These are phyloP conservation scores for Quercus parvula DNA, from an alignment of 306 rosid species.

Conservation along the genomic window DNA sequence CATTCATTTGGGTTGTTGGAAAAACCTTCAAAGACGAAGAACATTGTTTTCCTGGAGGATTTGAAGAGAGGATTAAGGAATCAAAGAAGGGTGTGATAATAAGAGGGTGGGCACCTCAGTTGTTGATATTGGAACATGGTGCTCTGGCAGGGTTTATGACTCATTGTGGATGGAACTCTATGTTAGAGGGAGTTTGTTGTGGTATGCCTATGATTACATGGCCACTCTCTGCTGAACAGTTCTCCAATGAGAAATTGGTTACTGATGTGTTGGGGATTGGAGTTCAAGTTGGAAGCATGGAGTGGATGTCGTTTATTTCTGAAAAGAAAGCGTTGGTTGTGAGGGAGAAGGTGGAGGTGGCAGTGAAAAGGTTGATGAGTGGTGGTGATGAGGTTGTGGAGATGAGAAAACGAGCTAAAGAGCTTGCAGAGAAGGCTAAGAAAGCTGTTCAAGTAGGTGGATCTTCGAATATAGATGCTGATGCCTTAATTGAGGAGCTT, in stretches of 20 bases:
- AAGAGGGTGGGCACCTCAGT: conserved; percentile 71
- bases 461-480: conserved; percentile 31
- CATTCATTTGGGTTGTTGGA: conserved; percentile 69
- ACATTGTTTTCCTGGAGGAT: conserved; percentile 32
- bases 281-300: conserved; percentile 53
- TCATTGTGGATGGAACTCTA: conserved; percentile 82
- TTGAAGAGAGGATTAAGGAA: conserved; percentile 48
- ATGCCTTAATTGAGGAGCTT: conserved; percentile 45
- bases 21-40: conserved; percentile 16
- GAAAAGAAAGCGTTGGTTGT: conserved; percentile 37
- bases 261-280: conserved; percentile 51
- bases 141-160: conserved; percentile 65
- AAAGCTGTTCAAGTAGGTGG: conserved; percentile 54
- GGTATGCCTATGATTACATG: conserved; percentile 68
- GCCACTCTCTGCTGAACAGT: conserved; percentile 77
- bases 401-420: conserved; percentile 41
- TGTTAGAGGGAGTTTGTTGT: conserved; percentile 45
- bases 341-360: conserved; percentile 46
- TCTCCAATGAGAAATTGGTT: conserved; percentile 63
- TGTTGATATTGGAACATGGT: conserved; percentile 54
- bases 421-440: conserved; percentile 32
- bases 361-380: conserved; percentile 45
- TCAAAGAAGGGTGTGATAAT: conserved; percentile 42
- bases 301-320: conserved; percentile 40
- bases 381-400: conserved; percentile 40